A percentile compares a stretch with the other conserved stretches of the same genome.
Evolutionary conservation across 495 filamentous ascomycete species (phyloP).

Genomic region (Penicillium desertorum): DNA sequence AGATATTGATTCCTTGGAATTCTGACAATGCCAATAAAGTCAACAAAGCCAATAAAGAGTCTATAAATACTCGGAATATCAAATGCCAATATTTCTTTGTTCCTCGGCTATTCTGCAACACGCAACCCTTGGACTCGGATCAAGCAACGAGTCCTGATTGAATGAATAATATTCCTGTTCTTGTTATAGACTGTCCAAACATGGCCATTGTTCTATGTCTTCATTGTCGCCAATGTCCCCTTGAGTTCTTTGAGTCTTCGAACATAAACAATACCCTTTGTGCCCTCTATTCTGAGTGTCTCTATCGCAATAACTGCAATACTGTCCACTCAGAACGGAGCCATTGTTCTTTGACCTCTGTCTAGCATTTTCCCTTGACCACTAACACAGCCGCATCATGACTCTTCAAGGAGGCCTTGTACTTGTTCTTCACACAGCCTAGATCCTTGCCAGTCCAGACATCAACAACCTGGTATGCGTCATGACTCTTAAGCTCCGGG

Average conservation of each 20-base stretch:
- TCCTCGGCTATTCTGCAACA: background rate
- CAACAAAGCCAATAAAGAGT: background rate
- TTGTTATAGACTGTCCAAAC: background rate
- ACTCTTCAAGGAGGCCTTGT: constrained; percentile 36
- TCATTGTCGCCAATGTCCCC: background rate
- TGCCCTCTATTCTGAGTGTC: background rate
- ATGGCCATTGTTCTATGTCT: background rate
- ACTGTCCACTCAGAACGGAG: background rate
- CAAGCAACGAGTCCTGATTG: background rate
- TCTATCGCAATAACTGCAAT: background rate
- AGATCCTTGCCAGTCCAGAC: constrained; percentile 53
- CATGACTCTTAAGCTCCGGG: constrained; percentile 44
- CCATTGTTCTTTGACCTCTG: background rate
- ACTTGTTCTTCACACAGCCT: constrained; percentile 44
- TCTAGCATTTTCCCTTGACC: constrained; percentile 35
- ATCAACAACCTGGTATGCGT: constrained; percentile 51
- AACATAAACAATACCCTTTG: background rate
- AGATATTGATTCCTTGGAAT: background rate
- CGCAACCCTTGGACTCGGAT: background rate
- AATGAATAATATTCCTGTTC: background rate
- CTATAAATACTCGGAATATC: background rate
- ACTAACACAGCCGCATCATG: constrained; percentile 54
- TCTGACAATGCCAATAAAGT: background rate
- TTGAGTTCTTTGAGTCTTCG: background rate
- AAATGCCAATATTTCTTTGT: background rate